Percentiles rank a stretch among this genome's conserved stretches.
phyloP scores from a whole-genome alignment of 2,329 filamentous ascomycete species.

The Neofusicoccum parvum region DNA sequence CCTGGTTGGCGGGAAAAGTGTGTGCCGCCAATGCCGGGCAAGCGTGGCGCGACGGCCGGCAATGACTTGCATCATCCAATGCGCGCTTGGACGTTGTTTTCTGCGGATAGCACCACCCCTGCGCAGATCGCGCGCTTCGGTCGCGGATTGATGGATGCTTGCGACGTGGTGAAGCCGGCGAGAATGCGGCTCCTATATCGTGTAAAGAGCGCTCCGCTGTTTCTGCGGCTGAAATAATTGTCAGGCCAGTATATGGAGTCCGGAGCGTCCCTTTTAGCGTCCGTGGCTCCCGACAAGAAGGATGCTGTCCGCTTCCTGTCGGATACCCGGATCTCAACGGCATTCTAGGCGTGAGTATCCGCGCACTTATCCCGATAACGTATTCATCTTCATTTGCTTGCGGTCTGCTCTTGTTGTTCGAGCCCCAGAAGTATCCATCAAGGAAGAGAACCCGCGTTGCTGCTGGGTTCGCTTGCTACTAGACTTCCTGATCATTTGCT shows the following conservation, averaged over 20 bases:
- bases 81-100: not conserved
- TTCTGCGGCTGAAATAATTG: not conserved
- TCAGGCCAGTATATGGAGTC: not conserved
- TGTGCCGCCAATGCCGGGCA: not conserved
- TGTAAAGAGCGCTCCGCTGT: not conserved
- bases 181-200: not conserved
- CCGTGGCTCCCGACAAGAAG: not conserved
- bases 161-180: not conserved
- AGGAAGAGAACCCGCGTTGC: no score
- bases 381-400: not conserved
- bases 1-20: not conserved
- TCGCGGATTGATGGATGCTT: constrained; percentile 9
- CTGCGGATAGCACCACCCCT: not conserved
- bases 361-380: not conserved
- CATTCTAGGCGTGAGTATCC: not conserved
- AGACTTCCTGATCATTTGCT: no score
- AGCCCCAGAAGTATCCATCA: no score
- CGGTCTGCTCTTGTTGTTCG: no score
- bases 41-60: not conserved
- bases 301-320: not conserved
- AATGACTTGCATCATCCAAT: not conserved
- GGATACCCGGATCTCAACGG: not conserved
- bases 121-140: constrained; percentile 14
- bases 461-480: no score
- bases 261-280: not conserved